phyloP scores from a whole-genome alignment of 345 rosid species.

The Clarkia xantiana region DNA sequence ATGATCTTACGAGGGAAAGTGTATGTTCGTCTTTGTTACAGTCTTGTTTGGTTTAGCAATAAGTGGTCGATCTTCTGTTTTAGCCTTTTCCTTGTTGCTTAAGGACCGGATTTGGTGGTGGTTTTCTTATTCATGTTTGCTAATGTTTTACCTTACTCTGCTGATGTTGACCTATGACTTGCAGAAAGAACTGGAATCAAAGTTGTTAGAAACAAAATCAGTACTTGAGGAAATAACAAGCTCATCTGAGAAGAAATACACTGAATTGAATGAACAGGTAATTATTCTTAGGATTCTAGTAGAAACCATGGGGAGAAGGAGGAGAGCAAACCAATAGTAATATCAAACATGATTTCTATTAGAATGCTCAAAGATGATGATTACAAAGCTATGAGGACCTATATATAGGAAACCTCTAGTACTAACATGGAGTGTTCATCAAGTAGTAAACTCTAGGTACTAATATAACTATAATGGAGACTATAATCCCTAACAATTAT shows the following conservation, averaged over 20 bases:
- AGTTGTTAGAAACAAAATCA: slow-evolving; percentile 54
- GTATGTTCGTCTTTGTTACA: slow-evolving; percentile 21
- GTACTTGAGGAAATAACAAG: slow-evolving; percentile 45
- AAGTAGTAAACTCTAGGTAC: no score
- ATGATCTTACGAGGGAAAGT: slow-evolving; percentile 42
- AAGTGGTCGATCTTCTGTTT: not conserved
- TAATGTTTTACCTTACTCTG: not conserved
- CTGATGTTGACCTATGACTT: slow-evolving; percentile 2
- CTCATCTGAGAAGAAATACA: slow-evolving; percentile 55
- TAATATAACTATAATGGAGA: no score
- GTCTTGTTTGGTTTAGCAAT: no score
- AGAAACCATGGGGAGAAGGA: no score
- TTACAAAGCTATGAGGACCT: no score
- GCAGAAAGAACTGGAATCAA: slow-evolving; percentile 55
- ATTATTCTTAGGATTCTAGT: no score
- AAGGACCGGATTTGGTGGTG: not conserved
- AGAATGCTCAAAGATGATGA: no score
- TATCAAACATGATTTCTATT: no score
- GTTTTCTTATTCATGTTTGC: not conserved
- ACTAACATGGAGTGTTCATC: no score
- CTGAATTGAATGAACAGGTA: slow-evolving; percentile 86
- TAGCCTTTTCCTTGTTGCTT: not conserved
- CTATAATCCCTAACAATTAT: no score
- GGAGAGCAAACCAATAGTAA: no score
- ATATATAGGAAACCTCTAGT: no score